A percentile compares a stretch with the other conserved stretches of the same genome.
These are phyloP conservation scores for Collybiopsis luxurians DNA, from an alignment of 768 basidiomycete genomes.

Conservation along the genomic window DNA sequence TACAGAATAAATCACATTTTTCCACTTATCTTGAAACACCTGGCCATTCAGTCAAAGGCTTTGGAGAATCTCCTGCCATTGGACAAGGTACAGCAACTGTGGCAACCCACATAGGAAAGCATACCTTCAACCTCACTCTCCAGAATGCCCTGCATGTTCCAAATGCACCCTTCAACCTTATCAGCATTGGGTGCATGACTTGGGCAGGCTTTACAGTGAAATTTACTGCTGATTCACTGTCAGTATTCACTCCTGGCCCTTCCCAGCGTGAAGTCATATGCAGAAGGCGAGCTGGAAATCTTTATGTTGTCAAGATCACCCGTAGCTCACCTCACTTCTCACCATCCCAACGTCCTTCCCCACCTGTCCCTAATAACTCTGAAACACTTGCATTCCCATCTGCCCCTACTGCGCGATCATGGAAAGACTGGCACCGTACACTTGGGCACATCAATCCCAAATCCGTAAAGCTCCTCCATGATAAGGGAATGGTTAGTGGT, in stretches of 20 bases:
- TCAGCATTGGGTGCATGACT: conserved; percentile 13
- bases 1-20: too few species aligned
- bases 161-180: conserved; percentile 10
- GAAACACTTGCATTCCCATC: background rate
- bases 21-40: too few species aligned
- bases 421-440: too few species aligned
- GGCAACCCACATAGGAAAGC: too few species aligned
- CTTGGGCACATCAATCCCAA: too few species aligned
- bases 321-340: background rate
- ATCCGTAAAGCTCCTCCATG: too few species aligned
- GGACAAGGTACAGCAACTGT: background rate
- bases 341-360: background rate
- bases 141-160: conserved; percentile 10
- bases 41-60: too few species aligned
- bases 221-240: conserved; percentile 13
- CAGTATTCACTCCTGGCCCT: conserved; percentile 7
- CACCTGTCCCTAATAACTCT: background rate
- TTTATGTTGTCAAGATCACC: conserved; percentile 8
- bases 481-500: too few species aligned
- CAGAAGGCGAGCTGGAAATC: conserved; percentile 5
- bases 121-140: background rate
- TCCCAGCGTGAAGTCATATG: conserved; percentile 8
- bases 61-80: too few species aligned
- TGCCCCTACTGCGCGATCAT: too few species aligned
- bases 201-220: conserved; percentile 5